A percentile compares a stretch with the other conserved stretches of the same genome.
Evolutionary conservation across 495 filamentous ascomycete genomes (phyloP).

Genomic region (Hypoxylon intermedium): DNA sequence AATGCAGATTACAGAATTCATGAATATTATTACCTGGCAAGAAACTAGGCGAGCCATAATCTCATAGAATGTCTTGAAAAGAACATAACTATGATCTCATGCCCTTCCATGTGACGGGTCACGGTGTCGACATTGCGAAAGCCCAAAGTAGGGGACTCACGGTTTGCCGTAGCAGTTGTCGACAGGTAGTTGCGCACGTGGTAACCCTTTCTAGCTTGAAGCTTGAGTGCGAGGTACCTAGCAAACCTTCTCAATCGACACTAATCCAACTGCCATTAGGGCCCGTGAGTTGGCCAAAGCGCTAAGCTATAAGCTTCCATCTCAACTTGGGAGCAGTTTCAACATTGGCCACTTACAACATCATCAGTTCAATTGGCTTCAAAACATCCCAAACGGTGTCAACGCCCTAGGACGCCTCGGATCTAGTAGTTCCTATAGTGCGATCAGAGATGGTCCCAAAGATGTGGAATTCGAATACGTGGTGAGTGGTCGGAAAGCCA

Average conservation of each 20-base stretch:
- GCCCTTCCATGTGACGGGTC: too few species aligned
- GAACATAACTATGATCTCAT: too few species aligned
- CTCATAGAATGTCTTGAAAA: too few species aligned
- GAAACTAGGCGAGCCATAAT: too few species aligned
- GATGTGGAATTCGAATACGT: conserved; percentile 34
- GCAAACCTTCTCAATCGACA: neutral
- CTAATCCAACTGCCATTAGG: neutral
- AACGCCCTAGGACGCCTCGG: neutral
- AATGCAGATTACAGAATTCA: too few species aligned
- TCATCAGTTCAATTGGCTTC: neutral
- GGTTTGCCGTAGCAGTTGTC: too few species aligned
- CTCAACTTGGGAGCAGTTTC: neutral
- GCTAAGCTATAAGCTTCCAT: neutral
- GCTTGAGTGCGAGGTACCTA: too few species aligned
- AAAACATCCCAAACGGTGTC: neutral
- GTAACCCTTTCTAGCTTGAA: too few species aligned
- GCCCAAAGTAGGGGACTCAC: too few species aligned
- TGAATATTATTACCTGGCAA: too few species aligned
- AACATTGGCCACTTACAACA: neutral
- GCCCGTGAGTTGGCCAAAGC: conserved; percentile 1
- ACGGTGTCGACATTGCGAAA: too few species aligned
- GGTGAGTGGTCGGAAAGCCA: conserved; percentile 28
- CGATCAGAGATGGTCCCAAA: conserved; percentile 11
- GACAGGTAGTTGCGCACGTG: too few species aligned
- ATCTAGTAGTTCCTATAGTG: conserved; percentile 10